A percentile compares a stretch with the other conserved stretches of the same genome.
phyloP scores from a whole-genome alignment of 352 stramenopile species.

The Vaucheria bursata region DNA sequence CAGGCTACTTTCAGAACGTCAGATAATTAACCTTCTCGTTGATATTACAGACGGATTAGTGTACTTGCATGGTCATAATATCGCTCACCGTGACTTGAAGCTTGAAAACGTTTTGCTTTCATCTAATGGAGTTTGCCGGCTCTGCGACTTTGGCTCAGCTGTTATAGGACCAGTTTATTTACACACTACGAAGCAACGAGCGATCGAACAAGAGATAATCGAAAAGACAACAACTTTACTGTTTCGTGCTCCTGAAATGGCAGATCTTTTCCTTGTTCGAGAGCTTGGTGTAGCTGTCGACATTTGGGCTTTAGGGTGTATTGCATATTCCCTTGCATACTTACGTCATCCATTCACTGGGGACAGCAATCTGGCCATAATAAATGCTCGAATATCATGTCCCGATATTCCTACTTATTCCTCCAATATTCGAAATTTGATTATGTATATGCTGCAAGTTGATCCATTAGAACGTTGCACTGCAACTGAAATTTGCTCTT shows the following conservation, averaged over 20 bases:
- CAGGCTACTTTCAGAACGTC: slow-evolving; percentile 13
- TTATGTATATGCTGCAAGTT: slow-evolving; percentile 16
- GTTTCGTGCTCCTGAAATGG: slow-evolving; percentile 92
- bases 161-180: slow-evolving; percentile 31
- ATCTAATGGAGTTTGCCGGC: slow-evolving; percentile 72
- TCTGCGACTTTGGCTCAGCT: slow-evolving; percentile 85
- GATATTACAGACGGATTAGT: slow-evolving; percentile 45
- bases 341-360: slow-evolving; percentile 89
- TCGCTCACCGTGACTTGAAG: no score
- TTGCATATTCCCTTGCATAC: slow-evolving; percentile 89
- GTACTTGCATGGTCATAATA: slow-evolving; percentile 58
- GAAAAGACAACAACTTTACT: slow-evolving; percentile 92
- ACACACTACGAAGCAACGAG: slow-evolving; percentile 21
- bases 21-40: slow-evolving; percentile 48
- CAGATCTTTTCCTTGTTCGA: slow-evolving; percentile 85
- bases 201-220: slow-evolving; percentile 76
- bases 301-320: slow-evolving; percentile 84
- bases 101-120: slow-evolving; percentile 91
- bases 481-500: slow-evolving; percentile 8
- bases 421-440: slow-evolving; percentile 12
- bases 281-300: slow-evolving; percentile 81
- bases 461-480: not conserved
- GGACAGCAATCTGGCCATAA: slow-evolving; percentile 75
- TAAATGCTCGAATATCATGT: slow-evolving; percentile 58
- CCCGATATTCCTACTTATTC: slow-evolving; percentile 16